Evolutionary conservation across 495 filamentous ascomycete species (phyloP).

Genomic region (Penicillium macrosclerotiorum): DNA sequence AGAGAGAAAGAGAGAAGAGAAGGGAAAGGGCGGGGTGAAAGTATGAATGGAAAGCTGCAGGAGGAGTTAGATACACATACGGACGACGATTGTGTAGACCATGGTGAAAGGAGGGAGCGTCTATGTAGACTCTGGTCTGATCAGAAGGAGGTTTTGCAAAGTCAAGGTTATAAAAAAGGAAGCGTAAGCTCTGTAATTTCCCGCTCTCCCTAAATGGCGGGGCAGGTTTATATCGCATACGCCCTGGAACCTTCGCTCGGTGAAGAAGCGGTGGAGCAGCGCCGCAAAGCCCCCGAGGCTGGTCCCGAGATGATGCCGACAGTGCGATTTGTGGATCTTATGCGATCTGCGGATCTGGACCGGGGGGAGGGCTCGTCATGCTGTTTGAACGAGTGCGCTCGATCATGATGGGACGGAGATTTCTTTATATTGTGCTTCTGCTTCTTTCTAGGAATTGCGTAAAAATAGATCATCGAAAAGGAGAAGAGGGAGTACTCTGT

Average conservation of each 20-base stretch:
- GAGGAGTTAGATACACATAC: slow-evolving; percentile 18
- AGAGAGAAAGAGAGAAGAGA: not conserved
- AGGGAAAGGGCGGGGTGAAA: no score
- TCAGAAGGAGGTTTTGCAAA: not conserved
- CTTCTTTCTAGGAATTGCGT: no score
- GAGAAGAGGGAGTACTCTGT: no score
- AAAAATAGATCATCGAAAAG: no score
- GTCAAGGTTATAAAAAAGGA: not conserved
- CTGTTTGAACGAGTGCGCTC: not conserved
- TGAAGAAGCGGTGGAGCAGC: slow-evolving; percentile 11
- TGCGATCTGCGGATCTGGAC: no score
- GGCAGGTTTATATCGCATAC: not conserved
- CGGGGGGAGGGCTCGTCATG: no score
- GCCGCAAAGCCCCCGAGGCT: slow-evolving; percentile 10
- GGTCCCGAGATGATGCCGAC: slow-evolving; percentile 18
- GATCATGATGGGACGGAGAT: no score
- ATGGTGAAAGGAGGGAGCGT: slow-evolving; percentile 8
- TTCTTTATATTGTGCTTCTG: no score
- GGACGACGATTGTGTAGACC: slow-evolving; percentile 62
- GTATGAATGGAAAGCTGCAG: no score
- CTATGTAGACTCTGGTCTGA: not conserved
- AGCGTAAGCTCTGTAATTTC: no score
- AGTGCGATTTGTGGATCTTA: slow-evolving; percentile 4
- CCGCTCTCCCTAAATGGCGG: slow-evolving; percentile 11
- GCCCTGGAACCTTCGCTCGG: slow-evolving; percentile 4